Base-by-base conservation (phyloP, 352 stramenopile genomes). In the Globisporangium barbulae region DNA sequence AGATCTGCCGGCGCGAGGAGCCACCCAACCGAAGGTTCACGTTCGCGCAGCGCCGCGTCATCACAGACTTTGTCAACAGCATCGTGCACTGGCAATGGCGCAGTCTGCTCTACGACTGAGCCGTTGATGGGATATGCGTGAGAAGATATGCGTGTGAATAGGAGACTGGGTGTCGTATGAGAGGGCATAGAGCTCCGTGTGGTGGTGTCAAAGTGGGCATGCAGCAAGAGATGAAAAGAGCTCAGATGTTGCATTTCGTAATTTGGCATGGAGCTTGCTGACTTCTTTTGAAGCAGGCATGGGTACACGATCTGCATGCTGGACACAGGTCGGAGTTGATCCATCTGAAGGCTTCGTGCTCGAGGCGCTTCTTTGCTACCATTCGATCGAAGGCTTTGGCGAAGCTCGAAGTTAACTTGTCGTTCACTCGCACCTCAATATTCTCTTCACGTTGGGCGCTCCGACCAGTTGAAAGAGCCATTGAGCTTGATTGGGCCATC, bases 81-180 rank as follows among this genome's bases (percentile, higher is more conserved):
- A 88, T 94, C 53, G 83, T 94, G 49, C 87, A 94, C 70, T 96
- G 88, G 88, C 88, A 94, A 53, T 96, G 88, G 88, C 79, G 82
- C 15, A 89, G 78, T 68, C 75, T 94, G 54, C 79, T 94, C 22
- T 94, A 94, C 70, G 85, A 94, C 73, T 94, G 70, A 93, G 19
- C n/a, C 19, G 39, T 21, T n/a, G 28, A 53, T 21, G 39, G n/a
- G 56, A 50, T 19, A 49, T 15, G 44, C 17, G 17, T 31, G 35
- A 31, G 12, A 37, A 52, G 30, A 9, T 5, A 19, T 5, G n/a
- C 2, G 10, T 9, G 17, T 47, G 41, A 4, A 21, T 30, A n/a
- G 19, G 31, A 7, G 4, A 41, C 49, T 39, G 15, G 15, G 15
- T 37, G 12, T 15, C 9, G 35, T 41, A 17, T 41, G 35, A 41